Percentiles rank a stretch among this genome's conserved stretches.
phyloP scores from a whole-genome alignment of 2,329 filamentous ascomycete species.

The Arthroderma sp. region DNA sequence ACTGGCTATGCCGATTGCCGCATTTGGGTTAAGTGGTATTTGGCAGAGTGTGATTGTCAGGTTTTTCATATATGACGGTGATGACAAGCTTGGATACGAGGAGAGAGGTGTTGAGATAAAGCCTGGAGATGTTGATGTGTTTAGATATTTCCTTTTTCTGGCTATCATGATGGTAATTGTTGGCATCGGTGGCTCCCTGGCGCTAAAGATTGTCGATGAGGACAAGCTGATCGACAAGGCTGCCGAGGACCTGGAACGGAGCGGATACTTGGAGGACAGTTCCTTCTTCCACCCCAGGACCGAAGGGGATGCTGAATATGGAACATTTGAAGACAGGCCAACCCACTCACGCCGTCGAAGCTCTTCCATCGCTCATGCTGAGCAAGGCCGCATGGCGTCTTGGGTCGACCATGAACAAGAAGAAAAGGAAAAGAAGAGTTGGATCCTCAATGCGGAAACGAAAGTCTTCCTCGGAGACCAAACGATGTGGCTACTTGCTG shows the following conservation, averaged over 20 bases:
- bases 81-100: conserved; percentile 52
- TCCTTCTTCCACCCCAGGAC: conserved; percentile 52
- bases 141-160: conserved; percentile 78
- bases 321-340: conserved; percentile 27
- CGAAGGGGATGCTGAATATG: conserved; percentile 32
- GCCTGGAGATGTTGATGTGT: conserved; percentile 54
- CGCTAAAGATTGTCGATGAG: conserved; percentile 56
- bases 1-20: conserved; percentile 77
- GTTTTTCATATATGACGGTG: conserved; percentile 23
- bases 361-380: conserved; percentile 4
- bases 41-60: conserved; percentile 86
- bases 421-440: conserved; percentile 64
- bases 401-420: conserved; percentile 29
- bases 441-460: conserved; percentile 85
- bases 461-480: conserved; percentile 68
- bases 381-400: conserved; percentile 9
- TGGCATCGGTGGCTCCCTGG: conserved; percentile 60
- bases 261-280: conserved; percentile 63
- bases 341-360: conserved; percentile 34
- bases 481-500: conserved; percentile 91
- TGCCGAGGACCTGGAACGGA: conserved; percentile 80
- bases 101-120: conserved; percentile 45
- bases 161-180: conserved; percentile 55
- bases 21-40: conserved; percentile 88
- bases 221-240: conserved; percentile 73